Base-by-base conservation (phyloP, 257 asterid genomes). In the Solanum tarijense region DNA sequence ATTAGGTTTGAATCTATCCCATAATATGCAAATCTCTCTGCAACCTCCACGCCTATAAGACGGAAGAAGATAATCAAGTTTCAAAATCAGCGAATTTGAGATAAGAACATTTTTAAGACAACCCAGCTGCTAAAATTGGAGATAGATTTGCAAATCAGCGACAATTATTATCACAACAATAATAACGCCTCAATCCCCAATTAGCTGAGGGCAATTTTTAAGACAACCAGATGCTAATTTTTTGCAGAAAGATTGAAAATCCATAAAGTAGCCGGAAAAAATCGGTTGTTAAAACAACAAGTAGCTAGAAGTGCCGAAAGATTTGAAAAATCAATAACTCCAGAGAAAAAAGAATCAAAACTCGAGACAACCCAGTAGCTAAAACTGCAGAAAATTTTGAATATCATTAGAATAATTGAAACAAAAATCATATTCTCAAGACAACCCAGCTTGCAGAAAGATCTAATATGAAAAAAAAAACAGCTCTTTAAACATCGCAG, bases 11-110 rank as follows among this genome's bases (percentile, higher is more conserved):
- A 87, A 58, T 88, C 84, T 85, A 88, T 89, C 66, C 94, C 92
- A 65, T 82, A 90, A 36, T 79, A 90, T 20, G 92, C 91, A 87
- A 83, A 89, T 55, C 93, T 90, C 87, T 92, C 94, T 2, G 94
- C 92, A 82, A 92, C 71, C 86, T 92, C 94, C 73, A 90, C 92
- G 7, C 88, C 93, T 92, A 84, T 3, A n/a, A 48, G 29, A 68
- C 14, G 9, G 55, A 38, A 10, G 41, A 41, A 84, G 68, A 66
- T 43, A 83, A 29, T n/a, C 34, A 72, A 72, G 52, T 72, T 72
- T 31, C 39, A 23, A 36, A 39, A 11, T 86, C 16, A 13, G 58
- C 18, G 8, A 87, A 43, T 52, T 6, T 9, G 25, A 29, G 62
- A 21, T 48, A 23, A 46, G 25, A 72, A 31, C 58, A 39, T 12